Evolutionary conservation across 768 basidiomycete species (phyloP), one percentile per base, ranked within the genome.

Genomic region (Boletellus ananas): DNA sequence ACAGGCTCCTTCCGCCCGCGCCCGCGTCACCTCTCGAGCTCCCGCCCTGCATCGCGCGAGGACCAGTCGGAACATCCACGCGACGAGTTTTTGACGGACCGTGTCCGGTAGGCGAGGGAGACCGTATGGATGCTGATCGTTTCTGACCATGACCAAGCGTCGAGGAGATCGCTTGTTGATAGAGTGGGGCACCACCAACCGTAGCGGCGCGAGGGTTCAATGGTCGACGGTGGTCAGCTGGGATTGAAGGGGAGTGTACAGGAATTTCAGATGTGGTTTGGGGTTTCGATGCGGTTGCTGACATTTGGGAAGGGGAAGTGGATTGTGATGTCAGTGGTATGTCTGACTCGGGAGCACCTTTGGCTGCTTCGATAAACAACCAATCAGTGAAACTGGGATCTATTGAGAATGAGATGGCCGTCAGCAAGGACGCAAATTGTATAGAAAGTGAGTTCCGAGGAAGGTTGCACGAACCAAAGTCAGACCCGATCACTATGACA

Each of bases 321-420:
- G 71, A 52, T 34, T 63, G 49, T 29, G 60, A 48, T 55, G 72
- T 62, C 40, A 71, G 47, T 51, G 71, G 71, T 33, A 70, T 60
- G 27, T 80, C 79, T 4, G 77, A 65, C 51, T 79, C 83, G 6
- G 77, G 70, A 20, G 77, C 79, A 45, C 85, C 85, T 65, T 86
- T 88, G 3, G 80, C 79, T 18, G 88, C 89, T 64, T 89, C 87
- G 31, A 71, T 70, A 62, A 95, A 96, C 18, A 96, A 70, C 92
- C 92, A 95, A 49, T 87, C 83, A 29, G 90, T 92, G 69, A 96
- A 95, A 50, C 76, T 81, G 39, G 81, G 70, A 63, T 94, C 93
- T 91, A 9, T 51, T 34, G n/a, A 31, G 60, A 12, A 45, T 53
- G 39, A 25, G 42, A 45, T 17, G 8, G 23, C 12, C 21, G 20